Conservation (phyloP, 257 asterid genomes). For the Misopates orontium region DNA sequence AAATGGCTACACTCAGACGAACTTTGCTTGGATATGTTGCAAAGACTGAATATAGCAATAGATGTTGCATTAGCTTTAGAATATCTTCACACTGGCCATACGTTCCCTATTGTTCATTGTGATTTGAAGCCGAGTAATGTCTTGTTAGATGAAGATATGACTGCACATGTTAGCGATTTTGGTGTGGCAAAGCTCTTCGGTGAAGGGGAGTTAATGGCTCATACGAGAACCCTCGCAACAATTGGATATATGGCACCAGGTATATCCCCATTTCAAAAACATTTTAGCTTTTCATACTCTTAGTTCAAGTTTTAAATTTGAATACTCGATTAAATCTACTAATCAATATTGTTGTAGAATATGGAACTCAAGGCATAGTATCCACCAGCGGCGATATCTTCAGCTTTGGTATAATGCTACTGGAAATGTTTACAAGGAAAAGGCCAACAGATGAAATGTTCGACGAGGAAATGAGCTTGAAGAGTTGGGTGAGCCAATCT, state of each 20-base stretch:
- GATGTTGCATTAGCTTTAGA: slow-evolving; percentile 1
- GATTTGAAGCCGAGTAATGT: slow-evolving; percentile 7
- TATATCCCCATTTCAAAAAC: neutral
- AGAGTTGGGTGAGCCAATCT: slow-evolving; percentile 28
- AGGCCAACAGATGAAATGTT: slow-evolving; percentile 33
- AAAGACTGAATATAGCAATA: neutral
- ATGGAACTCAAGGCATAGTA: slow-evolving; percentile 37
- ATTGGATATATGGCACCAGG: slow-evolving; percentile 13
- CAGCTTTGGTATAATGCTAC: slow-evolving; percentile 34
- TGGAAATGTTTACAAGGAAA: slow-evolving; percentile 34
- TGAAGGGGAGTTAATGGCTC: neutral
- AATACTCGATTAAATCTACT: neutral
- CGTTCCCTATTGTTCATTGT: neutral
- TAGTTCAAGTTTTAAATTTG: neutral
- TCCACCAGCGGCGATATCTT: slow-evolving; percentile 34
- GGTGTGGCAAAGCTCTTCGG: neutral
- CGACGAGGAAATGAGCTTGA: slow-evolving; percentile 26
- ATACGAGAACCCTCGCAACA: neutral
- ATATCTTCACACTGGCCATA: neutral
- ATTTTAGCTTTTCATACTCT: neutral
- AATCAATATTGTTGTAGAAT: slow-evolving; percentile 27
- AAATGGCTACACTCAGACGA: neutral
- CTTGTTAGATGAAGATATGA: neutral
- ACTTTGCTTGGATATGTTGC: neutral
- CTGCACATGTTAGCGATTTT: slow-evolving; percentile 3